Evolutionary conservation across 805 yeast species (phyloP).

Genomic region (Scheffersomyces amazonensis): DNA sequence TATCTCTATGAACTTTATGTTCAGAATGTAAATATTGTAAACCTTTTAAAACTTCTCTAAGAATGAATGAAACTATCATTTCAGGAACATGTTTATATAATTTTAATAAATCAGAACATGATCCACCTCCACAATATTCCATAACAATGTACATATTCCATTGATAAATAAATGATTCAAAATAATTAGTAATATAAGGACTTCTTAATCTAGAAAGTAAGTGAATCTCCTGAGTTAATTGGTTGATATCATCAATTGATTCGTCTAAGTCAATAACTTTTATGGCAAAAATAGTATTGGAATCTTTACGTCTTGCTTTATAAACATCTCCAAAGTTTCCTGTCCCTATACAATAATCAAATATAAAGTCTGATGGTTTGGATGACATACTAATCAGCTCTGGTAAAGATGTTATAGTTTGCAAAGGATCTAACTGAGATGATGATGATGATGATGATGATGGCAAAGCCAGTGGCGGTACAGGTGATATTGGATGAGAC

Average conservation of each 20-base stretch:
- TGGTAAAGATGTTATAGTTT: too few species aligned
- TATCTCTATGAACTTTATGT: slow-evolving; percentile 81
- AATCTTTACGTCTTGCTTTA: slow-evolving; percentile 44
- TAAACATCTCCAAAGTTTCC: slow-evolving; percentile 90
- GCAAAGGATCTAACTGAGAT: too few species aligned
- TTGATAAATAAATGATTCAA: slow-evolving; percentile 61
- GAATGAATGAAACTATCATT: slow-evolving; percentile 56
- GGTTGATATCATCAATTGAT: slow-evolving; percentile 69
- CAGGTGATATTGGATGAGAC: too few species aligned
- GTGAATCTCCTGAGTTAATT: slow-evolving; percentile 72
- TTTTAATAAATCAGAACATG: slow-evolving; percentile 73
- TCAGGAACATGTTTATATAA: slow-evolving; percentile 55
- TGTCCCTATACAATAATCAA: slow-evolving; percentile 65
- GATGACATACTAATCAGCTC: not conserved
- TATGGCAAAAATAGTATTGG: slow-evolving; percentile 62
- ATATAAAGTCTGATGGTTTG: slow-evolving; percentile 1
- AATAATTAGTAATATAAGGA: slow-evolving; percentile 61
- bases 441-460: not conserved
- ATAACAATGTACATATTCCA: slow-evolving; percentile 82
- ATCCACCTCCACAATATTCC: slow-evolving; percentile 97
- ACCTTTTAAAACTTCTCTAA: slow-evolving; percentile 65
- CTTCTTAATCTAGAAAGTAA: slow-evolving; percentile 66
- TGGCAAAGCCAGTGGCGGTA: not conserved
- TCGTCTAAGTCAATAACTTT: slow-evolving; percentile 82
- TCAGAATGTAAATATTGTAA: slow-evolving; percentile 73